Conservation (phyloP, 2,329 filamentous ascomycete genomes). For the Microcyclospora pomicola region DNA sequence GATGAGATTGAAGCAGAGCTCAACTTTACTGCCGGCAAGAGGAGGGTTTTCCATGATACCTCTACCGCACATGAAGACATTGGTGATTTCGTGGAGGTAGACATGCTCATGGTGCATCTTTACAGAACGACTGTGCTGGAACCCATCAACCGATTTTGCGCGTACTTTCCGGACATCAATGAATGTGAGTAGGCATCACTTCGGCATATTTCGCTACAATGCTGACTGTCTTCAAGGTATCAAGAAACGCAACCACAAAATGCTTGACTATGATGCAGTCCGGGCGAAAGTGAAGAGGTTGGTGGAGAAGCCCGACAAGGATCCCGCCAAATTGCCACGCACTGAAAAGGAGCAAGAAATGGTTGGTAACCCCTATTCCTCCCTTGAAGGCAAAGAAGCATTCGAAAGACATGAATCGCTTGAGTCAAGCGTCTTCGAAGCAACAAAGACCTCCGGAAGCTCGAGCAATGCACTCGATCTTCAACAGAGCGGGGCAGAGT, state of each 20-base stretch:
- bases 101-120: slow-evolving; percentile 19
- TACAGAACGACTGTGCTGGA: slow-evolving; percentile 77
- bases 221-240: slow-evolving; percentile 43
- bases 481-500: too few relatives aligned
- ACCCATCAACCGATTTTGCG: slow-evolving; percentile 89
- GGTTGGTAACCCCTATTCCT: slow-evolving; percentile 20
- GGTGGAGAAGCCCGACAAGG: slow-evolving; percentile 97
- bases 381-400: slow-evolving; percentile 6
- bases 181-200: slow-evolving; percentile 50
- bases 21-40: slow-evolving; percentile 14
- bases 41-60: neutral
- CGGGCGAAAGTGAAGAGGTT: slow-evolving; percentile 94
- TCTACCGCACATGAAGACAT: slow-evolving; percentile 1
- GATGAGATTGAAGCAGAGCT: slow-evolving; percentile 16
- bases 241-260: slow-evolving; percentile 97
- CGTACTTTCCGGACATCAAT: slow-evolving; percentile 98
- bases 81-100: slow-evolving; percentile 2
- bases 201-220: neutral
- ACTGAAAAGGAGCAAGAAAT: slow-evolving; percentile 95
- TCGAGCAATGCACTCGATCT: too few relatives aligned
- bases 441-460: too few relatives aligned
- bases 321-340: slow-evolving; percentile 87
- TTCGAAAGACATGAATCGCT: neutral
- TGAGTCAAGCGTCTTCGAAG: too few relatives aligned
- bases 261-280: slow-evolving; percentile 93